Conservation (phyloP, 495 filamentous ascomycete species). For the Lasiosphaeria hispida region DNA sequence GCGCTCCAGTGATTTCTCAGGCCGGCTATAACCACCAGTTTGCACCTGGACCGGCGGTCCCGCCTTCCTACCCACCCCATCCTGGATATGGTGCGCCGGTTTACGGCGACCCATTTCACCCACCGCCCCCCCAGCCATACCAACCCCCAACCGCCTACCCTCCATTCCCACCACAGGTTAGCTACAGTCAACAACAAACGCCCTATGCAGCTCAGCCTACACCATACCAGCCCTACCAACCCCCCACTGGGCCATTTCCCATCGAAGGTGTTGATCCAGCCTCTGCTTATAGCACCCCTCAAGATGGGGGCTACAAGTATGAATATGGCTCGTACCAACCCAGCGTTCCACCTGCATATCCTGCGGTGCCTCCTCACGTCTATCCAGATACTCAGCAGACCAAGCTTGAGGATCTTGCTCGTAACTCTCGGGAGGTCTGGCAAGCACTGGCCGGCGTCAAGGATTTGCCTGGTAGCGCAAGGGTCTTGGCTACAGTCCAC, state of each 20-base stretch:
- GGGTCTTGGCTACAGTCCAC: constrained; percentile 62
- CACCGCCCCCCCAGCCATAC: constrained; percentile 14
- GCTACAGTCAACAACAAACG: constrained; percentile 23
- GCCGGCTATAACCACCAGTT: constrained; percentile 38
- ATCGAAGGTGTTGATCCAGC: constrained; percentile 18
- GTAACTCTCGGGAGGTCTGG: constrained; percentile 62
- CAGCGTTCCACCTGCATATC: constrained; percentile 19
- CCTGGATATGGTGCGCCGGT: constrained; percentile 38
- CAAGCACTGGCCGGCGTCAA: constrained; percentile 56
- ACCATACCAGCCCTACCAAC: constrained; percentile 28
- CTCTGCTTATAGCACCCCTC: constrained; percentile 21
- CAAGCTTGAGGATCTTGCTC: constrained; percentile 58
- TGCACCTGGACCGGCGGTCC: constrained; percentile 16
- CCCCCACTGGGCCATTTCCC: constrained; percentile 21
- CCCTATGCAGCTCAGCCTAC: constrained; percentile 27
- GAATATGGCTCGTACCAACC: constrained; percentile 26
- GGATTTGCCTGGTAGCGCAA: constrained; percentile 59
- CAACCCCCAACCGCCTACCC: constrained; percentile 20
- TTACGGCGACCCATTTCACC: constrained; percentile 36
- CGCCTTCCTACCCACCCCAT: constrained; percentile 35
- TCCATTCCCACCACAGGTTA: constrained; percentile 27
- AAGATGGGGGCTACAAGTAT: constrained; percentile 23
- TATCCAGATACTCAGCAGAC: constrained; percentile 42
- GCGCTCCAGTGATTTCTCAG: constrained; percentile 10
- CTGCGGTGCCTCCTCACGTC: constrained; percentile 15